Conservation (phyloP, 306 rosid species). For the Vigna mungo region DNA sequence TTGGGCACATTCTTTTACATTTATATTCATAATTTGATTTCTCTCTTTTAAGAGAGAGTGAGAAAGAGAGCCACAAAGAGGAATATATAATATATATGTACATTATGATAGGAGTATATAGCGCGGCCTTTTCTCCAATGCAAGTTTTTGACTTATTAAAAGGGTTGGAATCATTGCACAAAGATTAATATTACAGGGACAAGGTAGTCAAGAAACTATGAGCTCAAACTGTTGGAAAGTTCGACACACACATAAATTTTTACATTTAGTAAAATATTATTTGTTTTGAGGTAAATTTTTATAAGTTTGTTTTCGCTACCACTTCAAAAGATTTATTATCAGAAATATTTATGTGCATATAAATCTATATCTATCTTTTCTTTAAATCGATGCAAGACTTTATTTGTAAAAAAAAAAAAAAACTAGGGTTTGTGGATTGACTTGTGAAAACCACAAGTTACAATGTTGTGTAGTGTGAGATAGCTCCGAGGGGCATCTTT, state of each 20-base stretch:
- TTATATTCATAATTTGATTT: background rate
- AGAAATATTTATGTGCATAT: too few relatives aligned
- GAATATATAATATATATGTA: background rate
- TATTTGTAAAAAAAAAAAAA: too few relatives aligned
- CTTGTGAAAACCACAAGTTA: conserved; percentile 34
- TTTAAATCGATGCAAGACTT: too few relatives aligned
- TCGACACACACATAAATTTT: too few relatives aligned
- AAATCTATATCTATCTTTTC: too few relatives aligned
- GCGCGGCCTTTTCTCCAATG: too few relatives aligned
- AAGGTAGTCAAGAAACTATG: conserved; percentile 41
- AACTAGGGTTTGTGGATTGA: conserved; percentile 37
- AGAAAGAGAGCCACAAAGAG: background rate
- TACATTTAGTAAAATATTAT: too few relatives aligned
- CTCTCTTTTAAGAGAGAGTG: background rate
- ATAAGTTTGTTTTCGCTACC: too few relatives aligned
- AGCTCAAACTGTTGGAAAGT: too few relatives aligned
- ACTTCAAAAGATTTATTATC: too few relatives aligned
- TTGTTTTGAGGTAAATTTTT: too few relatives aligned
- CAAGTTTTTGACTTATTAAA: conserved; percentile 34
- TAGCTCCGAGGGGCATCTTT: conserved; percentile 43
- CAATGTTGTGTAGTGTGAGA: background rate
- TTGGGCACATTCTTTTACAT: background rate
- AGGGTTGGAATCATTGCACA: conserved; percentile 41
- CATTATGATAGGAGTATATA: too few relatives aligned
- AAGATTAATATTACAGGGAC: background rate